Base-by-base conservation (phyloP, 1,284 basidiomycete species). In the Irpex sp. region DNA sequence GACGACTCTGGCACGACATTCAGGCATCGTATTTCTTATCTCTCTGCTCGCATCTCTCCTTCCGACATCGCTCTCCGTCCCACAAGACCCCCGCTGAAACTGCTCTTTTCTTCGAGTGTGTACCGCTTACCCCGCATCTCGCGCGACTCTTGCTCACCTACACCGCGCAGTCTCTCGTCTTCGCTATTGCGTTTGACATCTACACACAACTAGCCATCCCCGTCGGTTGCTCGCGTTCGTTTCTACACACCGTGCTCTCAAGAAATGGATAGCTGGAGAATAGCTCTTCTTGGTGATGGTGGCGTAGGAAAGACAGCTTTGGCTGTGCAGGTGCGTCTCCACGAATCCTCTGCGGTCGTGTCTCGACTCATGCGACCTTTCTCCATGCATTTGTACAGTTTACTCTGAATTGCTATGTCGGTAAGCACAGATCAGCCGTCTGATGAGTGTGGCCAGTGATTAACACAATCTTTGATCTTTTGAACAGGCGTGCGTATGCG, bases 221-320 rank as follows among this genome's bases (percentile, higher is more conserved):
- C 44, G 62, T 63, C 63, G 63, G 37, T 63, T 61, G 37, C 49
- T 26, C 8, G 21, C 54, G 21, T 26, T 55, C 54, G 11, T 7
- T 31, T 36, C 62, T 63, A 61, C 57, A 17, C 40, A 34, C 19
- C 57, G 48, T 13, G n/a, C 49, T 26, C 17, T 68, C 7, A 40
- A 84, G 79, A 82, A 76, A 93, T 93, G 91, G 91, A 93, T 81
- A 89, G 86, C 75, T 95, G 92, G 91, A 88, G 92, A 81, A 88
- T 98, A 72, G 95, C 96, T 68, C 94, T 98, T 69, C 85, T 98
- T 62, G 96, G 96, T 69, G 96, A 98, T 79, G 96, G 96, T 79
- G 96, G 96, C 80, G 96, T 98, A 40, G 96, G 96, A 68, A 98
- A 98, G 84, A 98, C 96, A 63, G 96, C 96, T 21, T 78, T 98